Evolutionary conservation across 1,139 yeast genomes (phyloP), one percentile per base, ranked within the genome.

Genomic region (Suzukiozyma palmioleophila): DNA sequence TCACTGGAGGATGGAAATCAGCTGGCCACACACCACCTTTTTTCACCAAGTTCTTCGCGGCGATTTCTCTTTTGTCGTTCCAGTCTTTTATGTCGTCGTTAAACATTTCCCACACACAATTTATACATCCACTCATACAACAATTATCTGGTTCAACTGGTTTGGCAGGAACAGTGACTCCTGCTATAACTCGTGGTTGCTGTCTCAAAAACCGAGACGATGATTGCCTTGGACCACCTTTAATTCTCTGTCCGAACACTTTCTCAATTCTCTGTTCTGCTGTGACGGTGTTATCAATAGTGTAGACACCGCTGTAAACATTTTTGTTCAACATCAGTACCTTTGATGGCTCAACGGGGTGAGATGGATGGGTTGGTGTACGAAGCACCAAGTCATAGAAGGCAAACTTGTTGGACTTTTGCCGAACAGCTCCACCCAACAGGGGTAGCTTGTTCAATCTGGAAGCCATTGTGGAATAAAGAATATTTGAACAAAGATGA

Each of bases 101-200:
- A 59, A 79, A 92, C 41, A 86, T 65, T 51, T 90, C 97, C 97
- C 97, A 92, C 1, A 92, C 97, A 61, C 98, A 92, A 60, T 90
- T 87, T 31, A 88, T 80, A 59, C 98, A 92, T 1, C 98, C 98
- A 47, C 95, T 83, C 96, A 89, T 89, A 59, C 98, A 92, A 59
- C 98, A 92, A 59, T 90, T 89, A 52, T 89, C 95, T 2, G 97
- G 97, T 52, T 88, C 96, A 5, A 66, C 69, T 1, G 98, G 98
- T 53, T 73, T 75, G 13, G 76, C 78, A 2, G 96, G 96, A 0
- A 92, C 95, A 3, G 58, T 59, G 0, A 90, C 66, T 0, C 97
- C 97, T 0, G 81, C 90, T 6, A 90, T 78, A 2, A 52, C 49
- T 30, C 60, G 50, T 1, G 77, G 69, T 35, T 66, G 59, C 3